phyloP scores from a whole-genome alignment of 805 yeast species.

The Cyberlindnera subsufficiens region DNA sequence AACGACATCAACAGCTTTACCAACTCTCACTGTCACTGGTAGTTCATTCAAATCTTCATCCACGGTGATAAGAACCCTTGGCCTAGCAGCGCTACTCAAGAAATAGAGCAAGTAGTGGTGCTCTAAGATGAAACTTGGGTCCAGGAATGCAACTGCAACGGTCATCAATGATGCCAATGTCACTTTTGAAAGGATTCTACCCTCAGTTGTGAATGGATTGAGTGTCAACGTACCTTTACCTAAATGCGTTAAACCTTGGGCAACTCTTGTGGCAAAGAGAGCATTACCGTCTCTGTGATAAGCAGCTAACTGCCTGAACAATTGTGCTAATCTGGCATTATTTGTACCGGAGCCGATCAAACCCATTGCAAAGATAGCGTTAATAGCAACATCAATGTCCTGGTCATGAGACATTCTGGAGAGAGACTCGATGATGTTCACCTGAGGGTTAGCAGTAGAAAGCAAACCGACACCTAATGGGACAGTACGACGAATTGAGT shows the following conservation, averaged over 20 bases:
- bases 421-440: slow-evolving; percentile 93
- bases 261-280: slow-evolving; percentile 84
- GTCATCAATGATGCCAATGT: slow-evolving; percentile 87
- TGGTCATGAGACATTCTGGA: slow-evolving; percentile 96
- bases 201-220: slow-evolving; percentile 84
- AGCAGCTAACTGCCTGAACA: slow-evolving; percentile 88
- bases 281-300: slow-evolving; percentile 92
- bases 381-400: slow-evolving; percentile 88
- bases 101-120: slow-evolving; percentile 83
- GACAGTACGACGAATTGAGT: slow-evolving; percentile 85
- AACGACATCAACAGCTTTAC: slow-evolving; percentile 97
- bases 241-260: slow-evolving; percentile 90
- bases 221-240: slow-evolving; percentile 95
- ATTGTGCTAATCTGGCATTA: slow-evolving; percentile 95
- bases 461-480: slow-evolving; percentile 98
- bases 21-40: slow-evolving; percentile 95
- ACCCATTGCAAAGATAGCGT: slow-evolving; percentile 96
- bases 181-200: slow-evolving; percentile 80
- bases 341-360: slow-evolving; percentile 98
- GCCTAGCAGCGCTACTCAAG: slow-evolving; percentile 83
- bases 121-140: slow-evolving; percentile 78
- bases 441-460: slow-evolving; percentile 89
- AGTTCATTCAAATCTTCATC: slow-evolving; percentile 77
- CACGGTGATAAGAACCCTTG: slow-evolving; percentile 88
- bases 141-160: slow-evolving; percentile 74